These are phyloP conservation scores for Solanum bukasovii DNA, from an alignment of 257 asterid genomes.

Conservation along the genomic window DNA sequence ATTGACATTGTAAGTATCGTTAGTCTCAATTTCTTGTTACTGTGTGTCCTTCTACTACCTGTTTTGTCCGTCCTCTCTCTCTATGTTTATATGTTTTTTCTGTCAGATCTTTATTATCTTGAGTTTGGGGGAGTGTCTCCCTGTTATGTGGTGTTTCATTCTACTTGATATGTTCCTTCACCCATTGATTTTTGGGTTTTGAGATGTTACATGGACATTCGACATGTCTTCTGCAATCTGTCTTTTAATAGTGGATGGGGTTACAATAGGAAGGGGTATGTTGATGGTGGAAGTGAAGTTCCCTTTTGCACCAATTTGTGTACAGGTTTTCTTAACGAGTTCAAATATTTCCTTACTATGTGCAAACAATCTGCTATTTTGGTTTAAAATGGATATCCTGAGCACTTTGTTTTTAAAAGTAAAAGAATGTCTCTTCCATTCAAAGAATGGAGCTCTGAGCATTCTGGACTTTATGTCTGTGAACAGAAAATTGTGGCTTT, in stretches of 20 bases:
- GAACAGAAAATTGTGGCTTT: neutral
- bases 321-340: neutral
- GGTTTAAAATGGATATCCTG: neutral
- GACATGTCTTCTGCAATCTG: neutral
- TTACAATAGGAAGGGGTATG: neutral
- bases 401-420: neutral
- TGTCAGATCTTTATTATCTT: neutral
- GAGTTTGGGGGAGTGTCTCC: neutral
- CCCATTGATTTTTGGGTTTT: neutral
- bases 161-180: neutral
- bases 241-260: neutral
- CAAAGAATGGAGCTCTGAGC: neutral
- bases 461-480: neutral
- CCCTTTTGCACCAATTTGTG: neutral
- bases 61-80: neutral
- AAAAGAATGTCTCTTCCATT: neutral
- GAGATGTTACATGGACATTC: neutral
- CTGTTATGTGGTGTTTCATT: neutral
- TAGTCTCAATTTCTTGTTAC: neutral
- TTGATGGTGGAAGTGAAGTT: neutral
- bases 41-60: neutral
- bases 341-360: neutral
- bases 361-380: neutral
- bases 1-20: constrained; percentile 58
- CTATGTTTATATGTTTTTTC: neutral